Evolutionary conservation across 2,329 filamentous ascomycete species (phyloP).

Genomic region (Nemania serpens): DNA sequence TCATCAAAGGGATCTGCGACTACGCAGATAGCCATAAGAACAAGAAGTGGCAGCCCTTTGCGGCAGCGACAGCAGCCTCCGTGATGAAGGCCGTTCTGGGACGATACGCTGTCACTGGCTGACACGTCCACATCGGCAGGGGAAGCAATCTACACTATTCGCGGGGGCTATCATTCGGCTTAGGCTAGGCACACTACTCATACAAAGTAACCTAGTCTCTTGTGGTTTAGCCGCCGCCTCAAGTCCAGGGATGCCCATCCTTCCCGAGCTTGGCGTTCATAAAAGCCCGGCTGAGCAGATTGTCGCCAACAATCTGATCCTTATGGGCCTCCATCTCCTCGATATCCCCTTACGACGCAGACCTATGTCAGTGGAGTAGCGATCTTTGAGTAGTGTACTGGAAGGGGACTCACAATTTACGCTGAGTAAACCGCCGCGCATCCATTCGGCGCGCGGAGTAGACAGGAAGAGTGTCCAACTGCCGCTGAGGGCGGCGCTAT

Average conservation of each 20-base stretch:
- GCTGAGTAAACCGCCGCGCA: slow-evolving; percentile 30
- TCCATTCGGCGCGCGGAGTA: slow-evolving; percentile 30
- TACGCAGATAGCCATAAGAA: slow-evolving; percentile 24
- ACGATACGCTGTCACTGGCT: background rate
- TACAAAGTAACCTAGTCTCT: too few species aligned
- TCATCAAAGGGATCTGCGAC: slow-evolving; percentile 22
- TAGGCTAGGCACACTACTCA: too few species aligned
- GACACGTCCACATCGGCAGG: too few species aligned
- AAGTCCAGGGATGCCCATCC: slow-evolving; percentile 29
- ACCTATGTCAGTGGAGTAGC: slow-evolving; percentile 18
- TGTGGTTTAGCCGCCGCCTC: too few species aligned
- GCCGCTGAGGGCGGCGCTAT: slow-evolving; percentile 19
- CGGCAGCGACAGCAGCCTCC: slow-evolving; percentile 15
- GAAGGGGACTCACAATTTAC: slow-evolving; percentile 30
- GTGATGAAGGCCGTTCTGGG: slow-evolving; percentile 18
- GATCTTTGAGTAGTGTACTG: slow-evolving; percentile 12
- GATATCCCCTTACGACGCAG: slow-evolving; percentile 28
- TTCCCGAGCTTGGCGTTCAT: slow-evolving; percentile 32
- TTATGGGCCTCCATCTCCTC: slow-evolving; percentile 34
- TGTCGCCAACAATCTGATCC: slow-evolving; percentile 29
- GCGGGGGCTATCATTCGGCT: too few species aligned
- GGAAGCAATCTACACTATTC: too few species aligned
- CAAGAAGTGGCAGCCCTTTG: slow-evolving; percentile 20
- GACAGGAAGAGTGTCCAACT: slow-evolving; percentile 25
- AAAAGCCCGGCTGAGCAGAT: slow-evolving; percentile 27